Evolutionary conservation across 164 flowering plant species (phyloP).

Genomic region (Vitis cinerea): DNA sequence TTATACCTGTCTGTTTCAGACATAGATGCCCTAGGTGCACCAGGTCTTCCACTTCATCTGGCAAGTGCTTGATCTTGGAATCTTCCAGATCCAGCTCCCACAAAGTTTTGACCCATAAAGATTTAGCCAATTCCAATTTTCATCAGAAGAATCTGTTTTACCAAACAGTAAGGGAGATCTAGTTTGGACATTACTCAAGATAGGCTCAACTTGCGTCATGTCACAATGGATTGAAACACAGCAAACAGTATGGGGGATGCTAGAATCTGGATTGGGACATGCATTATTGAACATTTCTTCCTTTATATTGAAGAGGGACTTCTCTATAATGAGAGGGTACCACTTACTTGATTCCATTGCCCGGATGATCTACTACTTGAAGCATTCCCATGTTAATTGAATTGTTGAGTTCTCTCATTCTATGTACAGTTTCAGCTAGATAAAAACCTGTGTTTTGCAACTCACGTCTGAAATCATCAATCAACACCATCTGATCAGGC

Average conservation of each 20-base stretch:
- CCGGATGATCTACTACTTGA: constrained; percentile 3
- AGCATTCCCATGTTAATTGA: constrained; percentile 19
- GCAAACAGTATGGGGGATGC: constrained; percentile 3
- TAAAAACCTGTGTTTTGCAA: constrained; percentile 10
- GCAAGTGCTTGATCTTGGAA: constrained; percentile 15
- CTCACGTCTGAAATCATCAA: constrained; percentile 5
- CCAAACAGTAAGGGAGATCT: constrained; percentile 21
- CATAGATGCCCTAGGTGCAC: constrained; percentile 27
- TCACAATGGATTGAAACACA: constrained; percentile 15
- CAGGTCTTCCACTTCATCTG: constrained; percentile 27
- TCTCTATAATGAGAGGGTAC: constrained; percentile 6
- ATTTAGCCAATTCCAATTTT: constrained; percentile 11
- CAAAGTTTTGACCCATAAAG: constrained; percentile 16
- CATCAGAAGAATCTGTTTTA: constrained; percentile 11
- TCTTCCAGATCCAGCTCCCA: constrained; percentile 28
- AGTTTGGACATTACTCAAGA: constrained; percentile 11
- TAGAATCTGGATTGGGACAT: constrained; percentile 4
- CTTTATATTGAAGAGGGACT: constrained; percentile 1
- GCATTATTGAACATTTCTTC: constrained; percentile 13
- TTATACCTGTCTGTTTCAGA: constrained; percentile 19
- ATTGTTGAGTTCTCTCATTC: constrained; percentile 2
- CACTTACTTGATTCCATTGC: constrained; percentile 3
- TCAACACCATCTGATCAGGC: constrained; percentile 6
- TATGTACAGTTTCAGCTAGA: constrained; percentile 8
- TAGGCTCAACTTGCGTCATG: constrained; percentile 8